Evolutionary conservation across 345 rosid species (phyloP), one percentile per base, ranked within the genome.

Genomic region (Camelina sativa): DNA sequence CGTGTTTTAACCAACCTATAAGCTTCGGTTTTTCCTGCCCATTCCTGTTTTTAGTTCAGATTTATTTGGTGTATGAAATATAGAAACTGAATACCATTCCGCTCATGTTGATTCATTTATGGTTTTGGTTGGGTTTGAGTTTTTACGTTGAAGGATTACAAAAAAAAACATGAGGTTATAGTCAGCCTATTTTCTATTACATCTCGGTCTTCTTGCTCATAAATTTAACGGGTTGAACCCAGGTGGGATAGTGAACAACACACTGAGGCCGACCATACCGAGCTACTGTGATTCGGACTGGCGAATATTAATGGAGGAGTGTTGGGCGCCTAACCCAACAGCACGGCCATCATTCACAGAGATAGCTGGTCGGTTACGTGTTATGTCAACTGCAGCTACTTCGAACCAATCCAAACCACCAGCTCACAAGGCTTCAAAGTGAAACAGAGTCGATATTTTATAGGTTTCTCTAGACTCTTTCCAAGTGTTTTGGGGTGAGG

Each of bases 171-270:
- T 53, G 55, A 35, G 5, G 23, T 53, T 53, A 8, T 10, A 54
- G 13, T 44, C 35, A 9, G 9, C 47, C 15, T 43, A 9, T 28
- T 46, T 53, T 37, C 34, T 22, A 38, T 6, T 50, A 2, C 37
- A 72, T 3, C 20, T 60, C 19, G 61, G 32, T 50, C 62, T 68
- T 22, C 52, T 44, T 12, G 23, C 57, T 57, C 25, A 38, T 37
- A 35, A 15, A 25, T 58, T 32, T 47, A 63, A 4, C 8, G 28
- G 50, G 43, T 23, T n/a, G 52, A 59, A 8, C 8, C 80, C 69
- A 93, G 98, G 97, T 37, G 98, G 98, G 52, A 93, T 91, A 37
- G 89, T 93, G 34, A 89, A 81, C 48, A 88, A 91, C 80, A 86
- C 89, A 5, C 84, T 93, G 51, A 86, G 96, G 83, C 98, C 98